Conservation (phyloP, 2,329 filamentous ascomycete genomes). For the Podosphaera leucotricha region DNA sequence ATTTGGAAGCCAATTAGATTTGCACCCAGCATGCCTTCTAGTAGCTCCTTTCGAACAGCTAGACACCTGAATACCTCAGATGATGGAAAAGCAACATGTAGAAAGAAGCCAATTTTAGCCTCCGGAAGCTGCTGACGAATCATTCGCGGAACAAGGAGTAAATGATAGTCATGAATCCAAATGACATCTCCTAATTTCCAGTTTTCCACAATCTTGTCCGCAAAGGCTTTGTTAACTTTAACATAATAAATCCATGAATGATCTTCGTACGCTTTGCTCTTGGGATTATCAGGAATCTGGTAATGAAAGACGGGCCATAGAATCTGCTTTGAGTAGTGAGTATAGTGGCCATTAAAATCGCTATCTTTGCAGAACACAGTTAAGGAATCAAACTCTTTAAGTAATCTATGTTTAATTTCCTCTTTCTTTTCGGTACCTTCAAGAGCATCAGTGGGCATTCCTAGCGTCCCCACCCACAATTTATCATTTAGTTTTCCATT, state of each 20-base stretch:
- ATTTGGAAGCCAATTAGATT: conserved; percentile 90
- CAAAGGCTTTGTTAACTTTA: conserved; percentile 79
- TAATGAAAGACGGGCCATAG: conserved; percentile 97
- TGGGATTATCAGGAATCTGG: conserved; percentile 90
- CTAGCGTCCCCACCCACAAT: conserved; percentile 78
- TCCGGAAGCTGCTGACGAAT: conserved; percentile 75
- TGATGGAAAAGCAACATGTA: conserved; percentile 86
- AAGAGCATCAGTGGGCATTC: conserved; percentile 79
- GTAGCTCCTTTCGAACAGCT: conserved; percentile 61
- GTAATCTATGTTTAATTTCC: conserved; percentile 61
- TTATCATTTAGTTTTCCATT: conserved; percentile 48
- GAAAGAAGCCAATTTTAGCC: conserved; percentile 86
- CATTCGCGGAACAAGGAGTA: conserved; percentile 74
- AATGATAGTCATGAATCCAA: conserved; percentile 91
- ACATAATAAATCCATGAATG: conserved; percentile 93
- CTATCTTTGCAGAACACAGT: conserved; percentile 73
- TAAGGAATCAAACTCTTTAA: conserved; percentile 60
- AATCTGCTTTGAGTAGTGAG: conserved; percentile 93
- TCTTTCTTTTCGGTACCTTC: conserved; percentile 49
- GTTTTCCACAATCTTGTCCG: conserved; percentile 68
- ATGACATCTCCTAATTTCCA: conserved; percentile 87
- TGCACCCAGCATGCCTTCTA: conserved; percentile 81
- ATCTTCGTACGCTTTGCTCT: conserved; percentile 94
- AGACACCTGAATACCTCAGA: conserved; percentile 90
- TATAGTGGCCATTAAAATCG: conserved; percentile 85